A percentile compares a stretch with the other conserved stretches of the same genome.
Evolutionary conservation across 2,329 filamentous ascomycete genomes (phyloP).

Genomic region (Penicillium decumbens): DNA sequence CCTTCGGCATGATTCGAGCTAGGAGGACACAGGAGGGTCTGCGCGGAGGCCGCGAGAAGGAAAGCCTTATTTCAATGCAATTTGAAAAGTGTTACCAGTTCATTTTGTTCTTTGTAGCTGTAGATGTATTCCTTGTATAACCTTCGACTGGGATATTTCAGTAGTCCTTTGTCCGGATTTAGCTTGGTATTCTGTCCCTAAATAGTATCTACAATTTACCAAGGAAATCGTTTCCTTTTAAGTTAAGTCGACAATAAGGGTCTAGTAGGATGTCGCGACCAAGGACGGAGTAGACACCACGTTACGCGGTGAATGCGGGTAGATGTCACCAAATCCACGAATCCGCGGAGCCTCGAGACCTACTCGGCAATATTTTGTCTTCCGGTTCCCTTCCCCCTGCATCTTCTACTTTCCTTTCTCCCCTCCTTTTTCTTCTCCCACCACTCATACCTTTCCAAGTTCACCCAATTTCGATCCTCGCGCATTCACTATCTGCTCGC

Average conservation of each 20-base stretch:
- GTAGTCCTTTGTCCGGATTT: background rate
- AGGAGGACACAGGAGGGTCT: slow-evolving; percentile 13
- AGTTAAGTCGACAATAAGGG: too few relatives aligned
- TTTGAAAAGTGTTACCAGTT: slow-evolving; percentile 18
- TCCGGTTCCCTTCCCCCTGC: slow-evolving; percentile 12
- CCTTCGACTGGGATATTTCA: background rate
- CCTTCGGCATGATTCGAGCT: slow-evolving; percentile 10
- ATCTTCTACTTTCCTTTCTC: slow-evolving; percentile 8
- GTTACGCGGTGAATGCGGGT: slow-evolving; percentile 18
- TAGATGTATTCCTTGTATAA: background rate
- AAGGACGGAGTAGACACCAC: background rate
- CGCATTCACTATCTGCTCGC: slow-evolving; percentile 10
- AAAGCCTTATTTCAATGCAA: slow-evolving; percentile 27
- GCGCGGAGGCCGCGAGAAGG: slow-evolving; percentile 28
- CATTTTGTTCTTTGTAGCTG: background rate
- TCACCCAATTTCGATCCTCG: slow-evolving; percentile 3
- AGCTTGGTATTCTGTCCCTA: background rate
- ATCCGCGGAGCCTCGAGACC: background rate
- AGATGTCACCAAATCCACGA: slow-evolving; percentile 18
- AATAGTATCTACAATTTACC: too few relatives aligned
- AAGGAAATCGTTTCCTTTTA: too few relatives aligned
- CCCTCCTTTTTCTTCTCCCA: slow-evolving; percentile 1
- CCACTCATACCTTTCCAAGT: background rate
- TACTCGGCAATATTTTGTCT: slow-evolving; percentile 15
- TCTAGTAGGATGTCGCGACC: too few relatives aligned